Base-by-base conservation (phyloP, 1,284 basidiomycete species). In the Apiotrichum veenhuisii region DNA sequence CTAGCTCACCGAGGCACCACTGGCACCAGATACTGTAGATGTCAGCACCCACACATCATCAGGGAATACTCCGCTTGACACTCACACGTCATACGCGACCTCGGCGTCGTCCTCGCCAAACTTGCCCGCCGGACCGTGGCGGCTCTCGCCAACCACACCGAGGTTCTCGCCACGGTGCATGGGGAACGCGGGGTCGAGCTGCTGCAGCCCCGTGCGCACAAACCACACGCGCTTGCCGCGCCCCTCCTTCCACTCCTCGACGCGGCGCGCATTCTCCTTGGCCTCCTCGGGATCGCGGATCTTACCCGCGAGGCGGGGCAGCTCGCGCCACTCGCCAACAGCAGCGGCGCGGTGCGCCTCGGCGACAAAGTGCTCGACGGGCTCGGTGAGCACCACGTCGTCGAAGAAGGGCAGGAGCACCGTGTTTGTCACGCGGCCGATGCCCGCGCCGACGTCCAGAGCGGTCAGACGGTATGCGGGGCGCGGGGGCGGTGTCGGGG, bases 371-470 rank as follows among this genome's bases (percentile, higher is more conserved):
- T 83, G 76, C 25, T 81, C 80, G 1, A 91, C 89, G 2, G 93
- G 93, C 72, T 97, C 93, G 56, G 93, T 82, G 38, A 95, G 82
- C 41, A 92, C 85, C 41, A 96, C 88, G 67, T 91, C 87, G 33
- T 86, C 83, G 59, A 92, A 83, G 49, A 96, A 84, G 65, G 87
- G 87, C 7, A 96, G 82, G 12, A 97, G 84, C 14, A 91, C 88
- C 60, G 88, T 85, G 5, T 84, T 80, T 0, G 91, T 94, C 33
- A 95, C 91, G 52, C 94, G 85, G 10, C 94, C 93, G 49, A 97
- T 87, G 3, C 93, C 93, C 18, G 91, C 76, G 25, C 81, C 93
- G 52, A 93, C 89, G 67, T 97, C 94, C 17, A 97, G 82, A 0
- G 88, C 91, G 36, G 89, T 84, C 36, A 80, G 82, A 50, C 87